Evolutionary conservation across 805 yeast species (phyloP).

Genomic region (Clavispora vitiphila): DNA sequence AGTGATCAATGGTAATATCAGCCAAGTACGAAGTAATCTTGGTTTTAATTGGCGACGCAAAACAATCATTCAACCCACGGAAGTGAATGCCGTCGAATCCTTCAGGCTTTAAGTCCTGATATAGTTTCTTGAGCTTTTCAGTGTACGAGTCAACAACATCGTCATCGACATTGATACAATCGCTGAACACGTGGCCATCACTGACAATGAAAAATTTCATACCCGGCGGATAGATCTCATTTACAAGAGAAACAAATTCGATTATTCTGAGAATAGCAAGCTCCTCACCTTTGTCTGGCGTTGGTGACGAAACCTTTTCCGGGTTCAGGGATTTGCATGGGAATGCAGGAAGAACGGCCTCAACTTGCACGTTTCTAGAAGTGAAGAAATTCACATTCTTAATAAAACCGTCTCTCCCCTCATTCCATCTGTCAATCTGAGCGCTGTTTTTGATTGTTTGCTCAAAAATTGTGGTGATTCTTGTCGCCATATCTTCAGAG

Average conservation of each 20-base stretch:
- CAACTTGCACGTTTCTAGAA: slow-evolving; percentile 42
- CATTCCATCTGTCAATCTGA: slow-evolving; percentile 45
- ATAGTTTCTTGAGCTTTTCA: slow-evolving; percentile 38
- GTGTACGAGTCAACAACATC: slow-evolving; percentile 47
- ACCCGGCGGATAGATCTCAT: slow-evolving; percentile 48
- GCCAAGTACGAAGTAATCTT: slow-evolving; percentile 14
- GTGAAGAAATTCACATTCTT: slow-evolving; percentile 44
- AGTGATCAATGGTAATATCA: slow-evolving; percentile 24
- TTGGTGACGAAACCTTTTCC: slow-evolving; percentile 43
- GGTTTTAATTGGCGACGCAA: slow-evolving; percentile 17
- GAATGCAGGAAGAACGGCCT: slow-evolving; percentile 59
- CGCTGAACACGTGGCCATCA: slow-evolving; percentile 64
- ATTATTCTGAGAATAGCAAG: slow-evolving; percentile 30
- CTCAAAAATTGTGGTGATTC: slow-evolving; percentile 35
- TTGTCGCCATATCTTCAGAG: too few relatives aligned
- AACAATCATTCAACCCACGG: slow-evolving; percentile 33
- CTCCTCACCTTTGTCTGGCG: slow-evolving; percentile 51
- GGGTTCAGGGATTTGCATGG: slow-evolving; percentile 60
- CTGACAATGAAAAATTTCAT: slow-evolving; percentile 52
- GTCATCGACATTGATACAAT: slow-evolving; percentile 60
- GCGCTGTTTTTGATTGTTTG: slow-evolving; percentile 43
- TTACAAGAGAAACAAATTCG: slow-evolving; percentile 24
- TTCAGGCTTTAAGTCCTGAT: slow-evolving; percentile 29
- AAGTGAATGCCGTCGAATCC: slow-evolving; percentile 25
- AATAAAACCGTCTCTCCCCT: slow-evolving; percentile 35